Evolutionary conservation across 257 asterid species (phyloP), one percentile per base, ranked within the genome.

Genomic region (Ophiorrhiza pumila): DNA sequence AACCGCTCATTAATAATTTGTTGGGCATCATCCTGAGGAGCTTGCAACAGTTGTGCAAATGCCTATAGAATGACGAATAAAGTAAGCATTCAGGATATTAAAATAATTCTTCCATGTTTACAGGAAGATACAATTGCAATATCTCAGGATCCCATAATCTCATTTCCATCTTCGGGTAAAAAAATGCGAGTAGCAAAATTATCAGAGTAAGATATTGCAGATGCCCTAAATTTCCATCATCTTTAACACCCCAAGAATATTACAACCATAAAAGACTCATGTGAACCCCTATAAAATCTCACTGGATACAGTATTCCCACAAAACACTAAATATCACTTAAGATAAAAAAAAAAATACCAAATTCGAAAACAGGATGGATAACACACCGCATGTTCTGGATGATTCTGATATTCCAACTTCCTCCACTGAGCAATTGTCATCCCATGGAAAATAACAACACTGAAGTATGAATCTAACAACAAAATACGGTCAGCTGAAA

Each of bases 401-500:
- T 89, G 97, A 68, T 88, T 87, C 82, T 95, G 99, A 80, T 89
- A 92, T 71, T 96, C 99, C 96, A 88, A 83, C 81, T 90, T 95
- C 80, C 99, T 95, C 99, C 99, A 95, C 53, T 90, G 99, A 71
- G 98, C 98, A 80, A 95, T 86, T 50, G 98, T 92, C 93, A 89
- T 89, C 74, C 99, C 99, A 77, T 95, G 99, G 87, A 95, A 95
- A 67, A 95, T 83, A 73, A 95, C 99, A 80, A 90, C 80, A 76
- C 98, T 92, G 77, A 95, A 90, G 80, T 95, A 95, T 14, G 98
- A 80, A 86, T 95, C 99, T 73, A 95, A 87, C 83, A 95, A 78
- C 69, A 95, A 96, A 85, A 90, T 92, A 77, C 95, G 95, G 79
- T 95, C 99, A 9, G 98, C 90, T 52, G 91, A 82, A 73, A 95